Conservation (phyloP, 2,329 filamentous ascomycete species). For the Neonectria punicea region DNA sequence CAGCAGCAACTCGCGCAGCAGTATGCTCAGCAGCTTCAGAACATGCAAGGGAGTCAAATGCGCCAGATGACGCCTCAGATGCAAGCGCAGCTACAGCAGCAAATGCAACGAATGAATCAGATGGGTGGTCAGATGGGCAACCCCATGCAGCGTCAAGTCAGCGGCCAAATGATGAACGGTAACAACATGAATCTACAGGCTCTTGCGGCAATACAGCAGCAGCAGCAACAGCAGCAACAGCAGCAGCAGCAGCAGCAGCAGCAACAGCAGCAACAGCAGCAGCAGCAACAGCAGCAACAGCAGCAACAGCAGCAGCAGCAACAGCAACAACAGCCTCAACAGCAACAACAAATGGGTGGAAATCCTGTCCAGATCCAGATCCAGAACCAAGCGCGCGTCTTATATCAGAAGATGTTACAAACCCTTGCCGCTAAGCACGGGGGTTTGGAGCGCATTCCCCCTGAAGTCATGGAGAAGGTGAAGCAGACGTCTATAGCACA, state of each 20-base stretch:
- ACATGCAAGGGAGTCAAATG: slow-evolving; percentile 51
- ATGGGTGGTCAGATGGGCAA: slow-evolving; percentile 45
- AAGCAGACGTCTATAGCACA: slow-evolving; percentile 54
- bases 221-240: slow-evolving; percentile 48
- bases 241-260: slow-evolving; percentile 46
- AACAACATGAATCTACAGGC: slow-evolving; percentile 54
- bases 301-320: slow-evolving; percentile 43
- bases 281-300: slow-evolving; percentile 47
- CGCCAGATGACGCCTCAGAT: slow-evolving; percentile 49
- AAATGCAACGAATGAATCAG: slow-evolving; percentile 50
- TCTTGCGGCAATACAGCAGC: slow-evolving; percentile 52
- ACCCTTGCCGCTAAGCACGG: slow-evolving; percentile 51
- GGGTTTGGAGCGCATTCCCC: slow-evolving; percentile 57
- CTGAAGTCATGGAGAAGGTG: slow-evolving; percentile 56
- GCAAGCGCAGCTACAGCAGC: slow-evolving; percentile 51
- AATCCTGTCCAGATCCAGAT: slow-evolving; percentile 47
- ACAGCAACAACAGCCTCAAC: slow-evolving; percentile 43
- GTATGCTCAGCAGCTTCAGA: slow-evolving; percentile 56
- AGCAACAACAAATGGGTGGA: slow-evolving; percentile 48
- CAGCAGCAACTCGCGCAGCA: slow-evolving; percentile 56
- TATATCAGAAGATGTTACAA: slow-evolving; percentile 55
- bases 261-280: slow-evolving; percentile 45
- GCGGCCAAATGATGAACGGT: slow-evolving; percentile 54
- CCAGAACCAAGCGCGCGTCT: slow-evolving; percentile 46
- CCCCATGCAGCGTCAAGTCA: slow-evolving; percentile 47